Percentiles rank a stretch among this genome's conserved stretches.
Conservation (phyloP, 176 grass and related monocot species). For the barley (Hordeum vulgare) region DNA sequence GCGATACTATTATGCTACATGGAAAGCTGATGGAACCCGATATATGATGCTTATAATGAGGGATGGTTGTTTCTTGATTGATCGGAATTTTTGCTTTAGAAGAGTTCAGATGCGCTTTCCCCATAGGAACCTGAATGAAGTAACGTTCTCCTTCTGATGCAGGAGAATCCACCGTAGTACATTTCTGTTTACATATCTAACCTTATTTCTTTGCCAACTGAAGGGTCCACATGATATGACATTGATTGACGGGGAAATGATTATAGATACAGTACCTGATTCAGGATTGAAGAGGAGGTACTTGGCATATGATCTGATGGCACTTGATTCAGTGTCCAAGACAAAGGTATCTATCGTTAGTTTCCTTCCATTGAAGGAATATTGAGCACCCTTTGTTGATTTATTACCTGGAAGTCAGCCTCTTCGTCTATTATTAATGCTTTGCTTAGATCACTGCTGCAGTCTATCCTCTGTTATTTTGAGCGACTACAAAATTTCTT, state of each 20-base stretch:
- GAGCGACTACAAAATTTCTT: background rate
- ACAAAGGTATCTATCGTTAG: constrained; percentile 45
- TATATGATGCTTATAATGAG: constrained; percentile 99
- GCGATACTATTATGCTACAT: constrained; percentile 99
- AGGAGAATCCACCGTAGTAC: constrained; percentile 8
- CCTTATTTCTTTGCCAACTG: constrained; percentile 20
- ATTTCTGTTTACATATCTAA: constrained; percentile 4
- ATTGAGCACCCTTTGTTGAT: background rate
- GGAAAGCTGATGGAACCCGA: constrained; percentile 98
- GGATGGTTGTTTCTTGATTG: constrained; percentile 86
- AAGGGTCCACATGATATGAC: constrained; percentile 79
- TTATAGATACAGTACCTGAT: constrained; percentile 91
- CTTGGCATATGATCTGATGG: constrained; percentile 88
- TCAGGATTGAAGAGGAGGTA: constrained; percentile 87
- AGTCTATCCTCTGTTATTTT: background rate
- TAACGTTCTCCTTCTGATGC: constrained; percentile 28
- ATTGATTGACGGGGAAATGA: constrained; percentile 99
- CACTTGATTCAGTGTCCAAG: constrained; percentile 53
- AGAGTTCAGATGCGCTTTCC: constrained; percentile 99
- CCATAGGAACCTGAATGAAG: constrained; percentile 64
- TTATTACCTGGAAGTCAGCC: background rate
- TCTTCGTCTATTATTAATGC: background rate
- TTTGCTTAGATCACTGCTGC: background rate
- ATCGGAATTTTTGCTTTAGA: constrained; percentile 87
- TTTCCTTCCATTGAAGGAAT: background rate